A percentile compares a stretch with the other conserved stretches of the same genome.
phyloP scores from a whole-genome alignment of 495 filamentous ascomycete species.

The Hypoxylon cercidicola region DNA sequence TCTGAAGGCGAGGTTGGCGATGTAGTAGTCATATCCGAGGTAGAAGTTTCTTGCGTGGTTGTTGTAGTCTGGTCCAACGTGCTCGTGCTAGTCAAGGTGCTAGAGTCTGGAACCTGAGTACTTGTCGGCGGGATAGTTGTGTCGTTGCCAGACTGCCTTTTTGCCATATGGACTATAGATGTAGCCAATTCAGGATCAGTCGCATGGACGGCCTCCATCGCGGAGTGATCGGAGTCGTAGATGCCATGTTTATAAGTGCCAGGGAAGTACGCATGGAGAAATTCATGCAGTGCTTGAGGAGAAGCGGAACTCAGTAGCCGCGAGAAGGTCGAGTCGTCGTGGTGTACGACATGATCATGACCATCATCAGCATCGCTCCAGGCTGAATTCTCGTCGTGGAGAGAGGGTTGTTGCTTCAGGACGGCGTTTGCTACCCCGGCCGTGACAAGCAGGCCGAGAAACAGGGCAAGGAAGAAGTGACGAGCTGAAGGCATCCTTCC shows the following conservation, averaged over 20 bases:
- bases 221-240: conserved; percentile 48
- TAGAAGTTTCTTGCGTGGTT: conserved; percentile 28
- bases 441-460: conserved; percentile 45
- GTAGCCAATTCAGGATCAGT: conserved; percentile 47
- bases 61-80: conserved; percentile 12
- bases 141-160: conserved; percentile 48
- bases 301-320: conserved; percentile 48
- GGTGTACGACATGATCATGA: conserved; percentile 7
- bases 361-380: conserved; percentile 16
- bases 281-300: conserved; percentile 49
- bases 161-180: conserved; percentile 50
- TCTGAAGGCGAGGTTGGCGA: conserved; percentile 24
- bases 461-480: conserved; percentile 42
- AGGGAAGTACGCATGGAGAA: conserved; percentile 54
- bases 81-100: conserved; percentile 18
- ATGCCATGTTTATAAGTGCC: conserved; percentile 51
- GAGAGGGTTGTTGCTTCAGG: conserved; percentile 29
- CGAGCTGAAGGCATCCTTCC: conserved; percentile 45
- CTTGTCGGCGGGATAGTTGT: conserved; percentile 14
- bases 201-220: conserved; percentile 47
- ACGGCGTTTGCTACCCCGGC: conserved; percentile 46
- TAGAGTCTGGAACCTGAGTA: conserved; percentile 25
- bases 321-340: conserved; percentile 47
- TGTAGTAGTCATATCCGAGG: conserved; percentile 28
- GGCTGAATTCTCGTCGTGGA: conserved; percentile 10